Evolutionary conservation across 148 eudicot genomes (phyloP).

Genomic region (Fagopyrum esculentum): DNA sequence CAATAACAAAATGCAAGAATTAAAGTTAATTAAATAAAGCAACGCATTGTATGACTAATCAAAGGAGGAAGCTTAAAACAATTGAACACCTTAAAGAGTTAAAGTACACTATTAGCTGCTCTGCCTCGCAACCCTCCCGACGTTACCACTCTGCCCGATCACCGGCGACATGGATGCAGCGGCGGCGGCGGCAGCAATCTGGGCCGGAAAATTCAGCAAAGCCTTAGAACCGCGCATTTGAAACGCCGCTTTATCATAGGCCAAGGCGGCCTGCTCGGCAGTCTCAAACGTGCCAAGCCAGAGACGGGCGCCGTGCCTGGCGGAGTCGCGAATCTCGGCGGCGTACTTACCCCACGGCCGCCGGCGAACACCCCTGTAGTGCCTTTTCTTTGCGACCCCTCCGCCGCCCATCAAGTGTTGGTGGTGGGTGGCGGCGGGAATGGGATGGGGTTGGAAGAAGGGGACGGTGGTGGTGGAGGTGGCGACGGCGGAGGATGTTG

Average conservation of each 20-base stretch:
- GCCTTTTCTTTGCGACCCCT: constrained; percentile 27
- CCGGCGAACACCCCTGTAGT: constrained; percentile 51
- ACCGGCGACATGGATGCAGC: neutral
- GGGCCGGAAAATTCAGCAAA: constrained; percentile 46
- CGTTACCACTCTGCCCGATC: neutral
- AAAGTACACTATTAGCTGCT: neutral
- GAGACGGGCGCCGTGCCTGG: constrained; percentile 41
- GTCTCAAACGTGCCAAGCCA: constrained; percentile 65
- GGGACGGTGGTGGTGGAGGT: neutral
- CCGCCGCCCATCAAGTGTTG: neutral
- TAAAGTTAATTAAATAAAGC: too few species aligned
- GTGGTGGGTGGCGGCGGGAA: neutral
- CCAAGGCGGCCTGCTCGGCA: constrained; percentile 65
- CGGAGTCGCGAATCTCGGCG: constrained; percentile 58
- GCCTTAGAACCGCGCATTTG: constrained; percentile 61
- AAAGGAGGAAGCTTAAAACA: too few species aligned
- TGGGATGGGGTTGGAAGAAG: constrained; percentile 3
- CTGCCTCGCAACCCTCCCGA: neutral
- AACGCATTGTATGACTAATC: too few species aligned
- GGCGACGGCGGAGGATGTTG: constrained; percentile 11
- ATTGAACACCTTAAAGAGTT: neutral
- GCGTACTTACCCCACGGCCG: constrained; percentile 78
- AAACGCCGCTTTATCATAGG: constrained; percentile 60
- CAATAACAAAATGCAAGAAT: too few species aligned
- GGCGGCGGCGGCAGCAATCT: constrained; percentile 19